These are phyloP conservation scores for Solanum virginianum DNA, from an alignment of 257 asterid genomes.

Conservation along the genomic window DNA sequence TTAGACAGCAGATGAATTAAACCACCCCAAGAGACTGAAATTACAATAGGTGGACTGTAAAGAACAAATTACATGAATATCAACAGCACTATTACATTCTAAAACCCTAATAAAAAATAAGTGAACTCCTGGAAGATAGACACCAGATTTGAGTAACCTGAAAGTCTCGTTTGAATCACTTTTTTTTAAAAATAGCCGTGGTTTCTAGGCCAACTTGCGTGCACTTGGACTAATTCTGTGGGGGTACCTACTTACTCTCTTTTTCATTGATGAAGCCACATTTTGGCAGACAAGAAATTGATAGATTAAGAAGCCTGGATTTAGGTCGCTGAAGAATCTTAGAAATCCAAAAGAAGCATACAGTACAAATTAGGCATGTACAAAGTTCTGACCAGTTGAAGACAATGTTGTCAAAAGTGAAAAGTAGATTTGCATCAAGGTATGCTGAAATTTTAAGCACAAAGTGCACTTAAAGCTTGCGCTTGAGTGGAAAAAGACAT, in stretches of 20 bases:
- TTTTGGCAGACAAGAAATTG: neutral
- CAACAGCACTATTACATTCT: neutral
- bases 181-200: neutral
- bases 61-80: neutral
- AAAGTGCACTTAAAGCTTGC: neutral
- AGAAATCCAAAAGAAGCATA: neutral
- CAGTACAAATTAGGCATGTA: neutral
- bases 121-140: neutral
- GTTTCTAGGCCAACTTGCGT: neutral
- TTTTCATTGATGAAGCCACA: neutral
- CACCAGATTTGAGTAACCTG: neutral
- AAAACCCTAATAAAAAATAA: neutral
- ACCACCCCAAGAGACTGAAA: neutral
- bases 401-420: neutral
- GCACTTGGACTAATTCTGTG: neutral
- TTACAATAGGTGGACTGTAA: neutral
- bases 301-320: neutral
- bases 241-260: neutral
- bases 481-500: neutral
- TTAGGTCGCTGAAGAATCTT: neutral
- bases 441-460: neutral
- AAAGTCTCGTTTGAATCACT: neutral
- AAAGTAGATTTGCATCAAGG: neutral
- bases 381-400: neutral
- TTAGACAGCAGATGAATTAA: neutral